These are phyloP conservation scores for Suhomyces anneliseae DNA, from an alignment of 1,139 yeast species.

Conservation along the genomic window DNA sequence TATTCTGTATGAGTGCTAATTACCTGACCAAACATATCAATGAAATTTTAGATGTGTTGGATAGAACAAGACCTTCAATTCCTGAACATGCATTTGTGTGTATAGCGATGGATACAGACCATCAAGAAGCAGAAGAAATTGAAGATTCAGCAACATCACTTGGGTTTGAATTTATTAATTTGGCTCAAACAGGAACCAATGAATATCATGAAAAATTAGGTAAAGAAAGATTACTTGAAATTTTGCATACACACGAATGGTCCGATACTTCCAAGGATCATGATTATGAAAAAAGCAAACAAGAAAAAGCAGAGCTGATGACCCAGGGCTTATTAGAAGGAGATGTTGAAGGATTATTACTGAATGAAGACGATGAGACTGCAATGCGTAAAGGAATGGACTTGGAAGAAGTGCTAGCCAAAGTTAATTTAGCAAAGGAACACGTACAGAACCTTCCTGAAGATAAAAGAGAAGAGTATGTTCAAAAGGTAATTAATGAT, in stretches of 20 bases:
- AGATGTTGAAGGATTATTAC: slow-evolving; percentile 7
- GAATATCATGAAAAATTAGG: slow-evolving; percentile 21
- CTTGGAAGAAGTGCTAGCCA: slow-evolving; percentile 28
- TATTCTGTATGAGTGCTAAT: slow-evolving; percentile 33
- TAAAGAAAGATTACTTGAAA: slow-evolving; percentile 31
- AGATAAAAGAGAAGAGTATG: slow-evolving; percentile 31
- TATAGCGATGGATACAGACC: slow-evolving; percentile 22
- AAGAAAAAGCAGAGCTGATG: slow-evolving; percentile 28
- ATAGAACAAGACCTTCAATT: slow-evolving; percentile 27
- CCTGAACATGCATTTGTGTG: slow-evolving; percentile 23
- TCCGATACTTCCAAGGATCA: slow-evolving; percentile 17
- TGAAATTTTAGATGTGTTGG: slow-evolving; percentile 21
- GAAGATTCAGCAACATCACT: slow-evolving; percentile 32
- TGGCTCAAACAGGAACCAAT: slow-evolving; percentile 16
- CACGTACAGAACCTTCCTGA: slow-evolving; percentile 24
- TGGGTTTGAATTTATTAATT: slow-evolving; percentile 35
- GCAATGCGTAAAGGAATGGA: slow-evolving; percentile 19
- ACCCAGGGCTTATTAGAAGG: slow-evolving; percentile 24
- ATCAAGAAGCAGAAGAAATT: slow-evolving; percentile 18
- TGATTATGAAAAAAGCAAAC: slow-evolving; percentile 20
- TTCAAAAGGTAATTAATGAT: slow-evolving; percentile 36
- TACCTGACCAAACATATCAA: slow-evolving; percentile 16
- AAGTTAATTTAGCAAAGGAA: slow-evolving; percentile 33
- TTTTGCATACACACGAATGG: slow-evolving; percentile 47
- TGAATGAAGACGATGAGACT: slow-evolving; percentile 8